Evolutionary conservation across 2,329 filamentous ascomycete species (phyloP), one percentile per base, ranked within the genome.

Genomic region (Pyrenochaeta sp.): DNA sequence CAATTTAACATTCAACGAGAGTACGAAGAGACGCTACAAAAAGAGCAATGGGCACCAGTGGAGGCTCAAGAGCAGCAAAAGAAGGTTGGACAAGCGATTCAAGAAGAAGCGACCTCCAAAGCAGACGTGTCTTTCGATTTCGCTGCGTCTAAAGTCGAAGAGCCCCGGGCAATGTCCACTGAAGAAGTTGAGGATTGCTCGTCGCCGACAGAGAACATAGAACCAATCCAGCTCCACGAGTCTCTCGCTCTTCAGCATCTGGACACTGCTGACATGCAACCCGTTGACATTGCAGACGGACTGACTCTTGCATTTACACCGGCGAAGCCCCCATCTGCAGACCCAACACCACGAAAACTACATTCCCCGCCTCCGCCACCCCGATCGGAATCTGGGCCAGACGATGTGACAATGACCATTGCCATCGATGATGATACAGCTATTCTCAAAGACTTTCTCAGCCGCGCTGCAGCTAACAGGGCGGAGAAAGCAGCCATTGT

Each of bases 381-480:
- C n/a, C 56, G 52, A 10, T 36, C 51, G 10, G 59, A 67, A 10
- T 49, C 60, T 30, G 58, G 57, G 15, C 54, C 56, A n/a, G 72
- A 75, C 7, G 71, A 74, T 44, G 51, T 51, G 5, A 71, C 69
- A 0, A 68, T 66, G 61, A 69, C 68, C 17, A 60, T 76, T 51
- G 54, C 74, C 63, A 42, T 82, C 56, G 68, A 77, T 33, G 79
- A 81, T 49, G 80, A 82, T 54, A 82, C 80, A 7, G 80, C 79
- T 1, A 64, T 81, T 14, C 68, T 83, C 4, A 79, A 80, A 54
- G 79, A 80, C 31, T 83, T 82, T 57, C 73, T 83, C 36, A 79
- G 69, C 15, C 78, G 79, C 7, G 79, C 79, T n/a, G 78, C 77
- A n/a, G 76, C 79, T 27, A 80, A 71, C 58, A 82, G 79, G 60